phyloP scores from a whole-genome alignment of 1,284 basidiomycete genomes.

The Heterobasidion irregulare region DNA sequence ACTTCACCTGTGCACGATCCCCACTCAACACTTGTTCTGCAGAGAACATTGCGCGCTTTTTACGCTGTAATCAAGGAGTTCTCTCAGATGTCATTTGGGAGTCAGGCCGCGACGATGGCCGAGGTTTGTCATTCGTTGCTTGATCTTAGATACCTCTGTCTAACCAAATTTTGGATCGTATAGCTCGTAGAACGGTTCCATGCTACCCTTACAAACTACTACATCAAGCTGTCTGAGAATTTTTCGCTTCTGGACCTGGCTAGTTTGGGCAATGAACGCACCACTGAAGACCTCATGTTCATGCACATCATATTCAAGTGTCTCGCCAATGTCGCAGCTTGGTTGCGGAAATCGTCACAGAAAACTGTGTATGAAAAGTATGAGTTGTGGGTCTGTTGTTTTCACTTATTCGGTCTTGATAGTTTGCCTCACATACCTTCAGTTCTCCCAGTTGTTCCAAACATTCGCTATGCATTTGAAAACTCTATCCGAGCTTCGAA shows the following conservation, averaged over 20 bases:
- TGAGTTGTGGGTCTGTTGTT: constrained; percentile 43
- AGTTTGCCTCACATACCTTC: constrained; percentile 4
- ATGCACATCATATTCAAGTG: constrained; percentile 67
- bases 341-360: constrained; percentile 42
- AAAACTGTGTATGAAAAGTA: constrained; percentile 12
- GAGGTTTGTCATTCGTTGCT: constrained; percentile 27
- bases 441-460: constrained; percentile 57
- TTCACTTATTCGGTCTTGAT: constrained; percentile 1
- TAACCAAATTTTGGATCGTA: neutral
- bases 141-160: neutral
- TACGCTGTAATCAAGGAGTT: constrained; percentile 65
- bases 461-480: constrained; percentile 48
- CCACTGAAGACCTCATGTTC: constrained; percentile 44
- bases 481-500: constrained; percentile 41
- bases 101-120: constrained; percentile 57
- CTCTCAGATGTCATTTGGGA: constrained; percentile 54
- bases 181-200: constrained; percentile 53
- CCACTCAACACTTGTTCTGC: constrained; percentile 42
- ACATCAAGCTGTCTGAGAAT: constrained; percentile 39
- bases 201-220: constrained; percentile 45
- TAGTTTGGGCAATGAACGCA: constrained; percentile 28
- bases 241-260: constrained; percentile 24
- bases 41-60: constrained; percentile 52
- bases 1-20: constrained; percentile 30
- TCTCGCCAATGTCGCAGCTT: constrained; percentile 54